Evolutionary conservation across 2,329 filamentous ascomycete species (phyloP), one percentile per base, ranked within the genome.

Genomic region (Xylariaceae sp.): DNA sequence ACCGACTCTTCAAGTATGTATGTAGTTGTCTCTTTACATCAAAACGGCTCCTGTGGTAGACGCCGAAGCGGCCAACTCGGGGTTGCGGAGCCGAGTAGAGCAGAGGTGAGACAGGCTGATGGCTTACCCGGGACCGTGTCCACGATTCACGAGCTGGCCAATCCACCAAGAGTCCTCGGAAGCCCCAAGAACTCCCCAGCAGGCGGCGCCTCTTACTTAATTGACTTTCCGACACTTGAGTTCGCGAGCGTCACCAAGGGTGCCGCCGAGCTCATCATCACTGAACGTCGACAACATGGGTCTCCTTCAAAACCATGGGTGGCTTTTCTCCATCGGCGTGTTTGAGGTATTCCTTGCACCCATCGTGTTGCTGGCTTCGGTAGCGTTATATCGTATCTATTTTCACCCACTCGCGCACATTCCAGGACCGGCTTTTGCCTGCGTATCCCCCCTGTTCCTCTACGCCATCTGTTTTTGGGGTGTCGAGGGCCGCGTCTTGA

Each of bases 401-500:
- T 23, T 23, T 23, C 21, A 23, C 12, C 21, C 21, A 12, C 21
- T 23, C 21, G 21, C 21, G 12, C 21, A 23, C 21, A 12, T 23
- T 8, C 21, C 21, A 12, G 21, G 21, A 12, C 21, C 21, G 8
- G 8, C 21, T 12, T 23, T 23, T 23, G 21, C 21, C 21, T 23
- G 21, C 21, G 21, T 23, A 12, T 23, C 21, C 11, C 32, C 38
- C 26, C 16, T 41, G 9, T 44, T 34, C 30, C 36, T 48, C 8
- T 32, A 49, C 27, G 29, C n/a, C 9, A 36, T 49, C 17, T 45
- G 42, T 35, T 46, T 42, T 16, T 29, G 43, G 14, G 44, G 45
- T 12, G 37, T 47, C 13, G 45, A 49, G 29, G 38, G 42, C 9
- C 35, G 35, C 16, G 36, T 46, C 2, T 25, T 47, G 5, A 38